These are phyloP conservation scores for Fulvia fulva DNA, from an alignment of 2,329 filamentous ascomycete genomes.

Conservation along the genomic window DNA sequence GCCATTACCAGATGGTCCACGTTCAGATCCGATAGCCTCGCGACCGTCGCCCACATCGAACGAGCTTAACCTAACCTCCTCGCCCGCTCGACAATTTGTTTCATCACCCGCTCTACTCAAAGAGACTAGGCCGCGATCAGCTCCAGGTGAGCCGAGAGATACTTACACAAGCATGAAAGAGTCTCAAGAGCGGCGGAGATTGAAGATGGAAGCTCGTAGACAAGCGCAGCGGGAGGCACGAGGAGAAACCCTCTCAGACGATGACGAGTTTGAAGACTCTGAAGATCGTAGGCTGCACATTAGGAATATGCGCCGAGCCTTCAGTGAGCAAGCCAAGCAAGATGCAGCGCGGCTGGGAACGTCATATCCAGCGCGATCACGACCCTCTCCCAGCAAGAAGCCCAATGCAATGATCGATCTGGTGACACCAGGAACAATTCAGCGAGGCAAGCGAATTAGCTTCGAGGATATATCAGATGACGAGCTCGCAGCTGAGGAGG, in stretches of 20 bases:
- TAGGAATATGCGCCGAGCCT: conserved; percentile 15
- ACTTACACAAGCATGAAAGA: conserved; percentile 44
- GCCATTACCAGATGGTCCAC: conserved; percentile 34
- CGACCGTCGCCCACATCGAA: conserved; percentile 44
- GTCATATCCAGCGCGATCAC: neutral
- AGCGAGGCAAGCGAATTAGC: conserved; percentile 1
- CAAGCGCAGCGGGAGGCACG: conserved; percentile 15
- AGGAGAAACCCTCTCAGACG: conserved; percentile 11
- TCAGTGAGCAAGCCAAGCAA: conserved; percentile 22
- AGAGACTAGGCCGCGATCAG: conserved; percentile 22
- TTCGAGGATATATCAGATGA: conserved; percentile 13
- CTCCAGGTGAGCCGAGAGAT: conserved; percentile 36
- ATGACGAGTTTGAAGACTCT: conserved; percentile 24
- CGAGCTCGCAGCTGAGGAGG: conserved; percentile 10
- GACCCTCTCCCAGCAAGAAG: conserved; percentile 15
- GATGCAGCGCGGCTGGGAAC: neutral
- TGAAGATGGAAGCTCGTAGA: conserved; percentile 9
- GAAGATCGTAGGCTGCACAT: conserved; percentile 3
- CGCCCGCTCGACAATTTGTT: conserved; percentile 31
- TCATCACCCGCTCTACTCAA: conserved; percentile 36
- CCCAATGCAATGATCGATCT: conserved; percentile 22
- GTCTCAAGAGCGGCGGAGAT: conserved; percentile 37
- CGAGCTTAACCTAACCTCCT: conserved; percentile 26
- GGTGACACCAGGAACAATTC: conserved; percentile 31
- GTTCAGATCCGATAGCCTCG: conserved; percentile 43